Base-by-base conservation (phyloP, 2,329 filamentous ascomycete species). In the Colletotrichum chrysophilum region DNA sequence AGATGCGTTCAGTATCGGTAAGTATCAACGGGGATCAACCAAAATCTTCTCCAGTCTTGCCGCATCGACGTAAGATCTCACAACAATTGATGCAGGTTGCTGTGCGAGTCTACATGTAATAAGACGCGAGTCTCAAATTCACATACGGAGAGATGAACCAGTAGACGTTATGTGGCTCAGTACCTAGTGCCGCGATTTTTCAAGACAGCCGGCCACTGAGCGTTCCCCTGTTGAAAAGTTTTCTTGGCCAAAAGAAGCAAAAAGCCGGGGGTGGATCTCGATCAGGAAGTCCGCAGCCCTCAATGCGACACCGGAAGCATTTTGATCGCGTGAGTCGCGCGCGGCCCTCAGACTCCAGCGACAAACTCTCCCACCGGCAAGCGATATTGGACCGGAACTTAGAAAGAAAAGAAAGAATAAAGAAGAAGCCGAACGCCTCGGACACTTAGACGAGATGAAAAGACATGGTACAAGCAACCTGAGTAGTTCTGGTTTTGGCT, bases 61-160 rank as follows among this genome's bases (percentile, higher is more conserved):
- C 2, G 4, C 18, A 48, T 48, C 1, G 2, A 21, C 0, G n/a
- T 7, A 13, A 48, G 43, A 0, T 48, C n/a, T 21, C 6, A 7
- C 18, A 4, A 0, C n/a, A 13, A 48, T 21, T 48, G 10, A 21
- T 48, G 10, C 2, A 48, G 43, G 43, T 48, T 48, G 10, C 3
- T 21, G 10, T 48, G 43, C 10, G 21, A 13, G 43, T 21, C 43
- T 21, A 21, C n/a, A 13, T 12, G n/a, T 21, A 0, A 0, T 48
- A 12, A 48, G 10, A 21, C 43, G 18, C 10, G n/a, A 21, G 43
- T 21, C 43, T 48, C 18, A n/a, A 48, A 21, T 0, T 48, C 10
- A 21, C n/a, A 48, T 21, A 21, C n/a, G 5, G 0, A 21, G 10
- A 48, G n/a, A 43, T 18, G 43, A 3, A 21, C 43, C 10, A 0